Evolutionary conservation across 139 green algal species (phyloP).

Genomic region (Mychonastes homosphaera): DNA sequence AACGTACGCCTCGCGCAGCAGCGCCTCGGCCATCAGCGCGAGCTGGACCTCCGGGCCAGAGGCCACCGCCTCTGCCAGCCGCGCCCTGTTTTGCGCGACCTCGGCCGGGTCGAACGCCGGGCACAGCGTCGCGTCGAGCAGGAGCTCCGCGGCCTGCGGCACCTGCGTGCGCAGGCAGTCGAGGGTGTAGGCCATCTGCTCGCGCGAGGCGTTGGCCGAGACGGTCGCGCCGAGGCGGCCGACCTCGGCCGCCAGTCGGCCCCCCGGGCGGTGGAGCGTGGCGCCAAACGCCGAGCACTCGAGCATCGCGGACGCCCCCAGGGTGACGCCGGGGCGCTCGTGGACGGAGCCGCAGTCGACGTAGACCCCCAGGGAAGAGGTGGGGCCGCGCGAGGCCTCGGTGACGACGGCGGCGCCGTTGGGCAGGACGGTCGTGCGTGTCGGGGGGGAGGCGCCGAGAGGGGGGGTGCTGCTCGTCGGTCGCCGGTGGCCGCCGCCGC

Average conservation of each 20-base stretch:
- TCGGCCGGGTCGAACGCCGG: conserved; percentile 27
- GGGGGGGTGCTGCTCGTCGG: too few relatives aligned
- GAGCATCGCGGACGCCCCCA: conserved; percentile 60
- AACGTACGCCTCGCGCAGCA: conserved; percentile 22
- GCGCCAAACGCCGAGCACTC: conserved; percentile 91
- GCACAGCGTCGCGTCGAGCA: conserved; percentile 84
- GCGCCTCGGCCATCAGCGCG: conserved; percentile 38
- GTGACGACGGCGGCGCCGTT: conserved; percentile 82
- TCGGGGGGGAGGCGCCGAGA: too few relatives aligned
- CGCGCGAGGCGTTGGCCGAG: conserved; percentile 57
- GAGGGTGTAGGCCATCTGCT: conserved; percentile 87
- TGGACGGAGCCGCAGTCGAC: conserved; percentile 75
- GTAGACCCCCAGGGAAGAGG: conserved; percentile 80
- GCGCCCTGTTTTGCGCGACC: conserved; percentile 39
- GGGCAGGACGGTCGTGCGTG: conserved; percentile 64
- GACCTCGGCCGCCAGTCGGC: conserved; percentile 44
- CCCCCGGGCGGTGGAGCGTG: conserved; percentile 68
- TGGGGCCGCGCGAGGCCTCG: conserved; percentile 82
- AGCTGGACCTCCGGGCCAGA: conserved; percentile 34
- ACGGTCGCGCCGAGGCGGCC: conserved; percentile 83
- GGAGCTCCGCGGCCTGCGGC: conserved; percentile 76
- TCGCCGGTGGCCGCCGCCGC: too few relatives aligned
- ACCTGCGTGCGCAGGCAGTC: conserved; percentile 69
- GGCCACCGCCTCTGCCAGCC: conserved; percentile 27
- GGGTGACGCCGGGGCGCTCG: conserved; percentile 26